Evolutionary conservation across 2,329 filamentous ascomycete species (phyloP).

Genomic region (Curvularia hawaiiensis): DNA sequence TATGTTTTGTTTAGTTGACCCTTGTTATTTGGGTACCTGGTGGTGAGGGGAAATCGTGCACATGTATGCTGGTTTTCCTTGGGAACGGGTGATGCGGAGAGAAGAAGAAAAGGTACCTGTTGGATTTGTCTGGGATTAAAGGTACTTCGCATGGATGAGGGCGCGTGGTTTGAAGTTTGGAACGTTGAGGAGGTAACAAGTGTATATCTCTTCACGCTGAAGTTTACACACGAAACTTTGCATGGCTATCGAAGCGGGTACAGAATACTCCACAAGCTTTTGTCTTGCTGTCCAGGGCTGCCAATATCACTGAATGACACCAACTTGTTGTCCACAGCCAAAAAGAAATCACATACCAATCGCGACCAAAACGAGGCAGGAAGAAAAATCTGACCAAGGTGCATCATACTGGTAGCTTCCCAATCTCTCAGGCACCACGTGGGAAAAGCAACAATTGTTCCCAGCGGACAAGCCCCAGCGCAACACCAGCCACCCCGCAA

Average conservation of each 20-base stretch:
- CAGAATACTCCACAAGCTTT: neutral
- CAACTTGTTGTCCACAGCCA: neutral
- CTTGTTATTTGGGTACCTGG: neutral
- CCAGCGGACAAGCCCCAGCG: no score
- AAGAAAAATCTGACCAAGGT: neutral
- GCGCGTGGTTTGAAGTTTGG: neutral
- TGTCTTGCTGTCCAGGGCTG: neutral
- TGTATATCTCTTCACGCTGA: neutral
- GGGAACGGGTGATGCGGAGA: neutral
- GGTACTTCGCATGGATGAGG: neutral
- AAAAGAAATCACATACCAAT: neutral
- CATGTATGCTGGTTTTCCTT: neutral
- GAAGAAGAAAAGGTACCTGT: neutral
- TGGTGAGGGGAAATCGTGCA: neutral
- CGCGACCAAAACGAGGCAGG: neutral
- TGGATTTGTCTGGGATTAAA: neutral
- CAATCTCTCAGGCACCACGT: neutral
- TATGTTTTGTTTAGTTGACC: neutral
- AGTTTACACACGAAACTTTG: neutral
- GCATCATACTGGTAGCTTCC: neutral
- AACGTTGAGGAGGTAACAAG: neutral
- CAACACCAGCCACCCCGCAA: no score
- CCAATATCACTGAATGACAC: neutral
- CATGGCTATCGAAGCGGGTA: neutral
- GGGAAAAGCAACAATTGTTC: neutral